Base-by-base conservation (phyloP, 345 rosid genomes). In the Durio zibethinus region DNA sequence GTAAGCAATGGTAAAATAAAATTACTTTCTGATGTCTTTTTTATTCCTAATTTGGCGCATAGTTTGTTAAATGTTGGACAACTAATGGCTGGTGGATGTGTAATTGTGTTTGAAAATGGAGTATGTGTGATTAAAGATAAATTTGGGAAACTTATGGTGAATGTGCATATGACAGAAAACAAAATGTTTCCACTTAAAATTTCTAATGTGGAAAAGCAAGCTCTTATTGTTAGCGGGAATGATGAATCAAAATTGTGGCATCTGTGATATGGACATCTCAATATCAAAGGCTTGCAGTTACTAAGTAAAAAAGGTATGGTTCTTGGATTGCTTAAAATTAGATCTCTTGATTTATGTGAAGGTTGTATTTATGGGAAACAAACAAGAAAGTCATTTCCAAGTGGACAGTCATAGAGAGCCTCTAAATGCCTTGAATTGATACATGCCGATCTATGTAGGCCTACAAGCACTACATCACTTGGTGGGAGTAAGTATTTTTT, bases 321-420 rank as follows among this genome's bases (percentile, higher is more conserved):
- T 1, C 6, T 20, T 21, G 66, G 69, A 14, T 25, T 54, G 18
- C 56, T 66, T 9, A 66, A 67, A 53, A 54, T 77, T 68, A 10
- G 68, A 1, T 7, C 23, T 0, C 8, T 70, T 0, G 61, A 56
- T 31, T 15, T 69, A 0, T 69, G 31, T 77, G 80, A 77, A 69
- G 67, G 67, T 2, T 77, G 69, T 59, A 21, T 77, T n/a, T 9
- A 69, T 53, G 31, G 61, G 23, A 16, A 77, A 35, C 16, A 35
- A 59, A 25, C n/a, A 0, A 10, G 57, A 1, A 45, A 69, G 42
- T 29, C 68, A 23, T 77, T 70, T 47, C 57, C 29, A 18, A 43
- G 18, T 2, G 33, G 31, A 6, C 57, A 68, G 27, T 16, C 80
- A 4, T 15, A 29, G 25, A 40, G 67, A 8, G 56, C 66, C 0